Evolutionary conservation across 2,329 filamentous ascomycete species (phyloP).

Genomic region (Nothophoma quercina): DNA sequence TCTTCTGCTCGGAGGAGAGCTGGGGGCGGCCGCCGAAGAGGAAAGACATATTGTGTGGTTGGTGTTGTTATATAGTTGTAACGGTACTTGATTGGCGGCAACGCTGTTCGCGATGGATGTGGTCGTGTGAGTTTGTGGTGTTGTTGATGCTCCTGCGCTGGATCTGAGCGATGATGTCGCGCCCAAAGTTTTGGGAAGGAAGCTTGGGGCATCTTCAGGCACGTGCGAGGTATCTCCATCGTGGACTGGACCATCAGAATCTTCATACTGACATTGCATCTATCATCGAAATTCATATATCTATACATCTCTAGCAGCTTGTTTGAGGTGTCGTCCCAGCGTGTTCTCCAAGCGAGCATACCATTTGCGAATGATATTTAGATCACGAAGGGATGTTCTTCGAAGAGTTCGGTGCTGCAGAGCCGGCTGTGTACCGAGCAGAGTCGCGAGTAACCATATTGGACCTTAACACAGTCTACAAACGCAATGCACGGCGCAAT

Average conservation of each 20-base stretch:
- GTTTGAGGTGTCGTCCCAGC: no score
- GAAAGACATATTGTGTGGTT: constrained; percentile 43
- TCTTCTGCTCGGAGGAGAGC: constrained; percentile 95
- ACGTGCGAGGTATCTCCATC: not conserved
- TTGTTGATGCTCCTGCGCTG: constrained; percentile 1
- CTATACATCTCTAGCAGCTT: no score
- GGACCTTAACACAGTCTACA: no score
- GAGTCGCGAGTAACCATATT: no score
- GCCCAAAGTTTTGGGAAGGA: constrained; percentile 10
- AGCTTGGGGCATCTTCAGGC: constrained; percentile 1
- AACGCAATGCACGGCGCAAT: no score
- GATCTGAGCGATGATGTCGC: constrained; percentile 19
- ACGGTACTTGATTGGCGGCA: not conserved
- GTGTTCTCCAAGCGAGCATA: no score
- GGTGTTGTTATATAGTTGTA: not conserved
- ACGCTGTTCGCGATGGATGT: not conserved
- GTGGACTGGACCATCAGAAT: not conserved
- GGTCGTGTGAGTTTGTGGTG: constrained; percentile 1
- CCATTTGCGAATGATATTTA: no score
- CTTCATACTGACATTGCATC: no score
- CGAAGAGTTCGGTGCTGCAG: no score
- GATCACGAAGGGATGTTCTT: no score
- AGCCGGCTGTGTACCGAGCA: no score
- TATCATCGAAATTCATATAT: no score
- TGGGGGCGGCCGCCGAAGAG: constrained; percentile 72